Evolutionary conservation across 768 basidiomycete genomes (phyloP), one percentile per base, ranked within the genome.

Genomic region (Mycena leptocephala): DNA sequence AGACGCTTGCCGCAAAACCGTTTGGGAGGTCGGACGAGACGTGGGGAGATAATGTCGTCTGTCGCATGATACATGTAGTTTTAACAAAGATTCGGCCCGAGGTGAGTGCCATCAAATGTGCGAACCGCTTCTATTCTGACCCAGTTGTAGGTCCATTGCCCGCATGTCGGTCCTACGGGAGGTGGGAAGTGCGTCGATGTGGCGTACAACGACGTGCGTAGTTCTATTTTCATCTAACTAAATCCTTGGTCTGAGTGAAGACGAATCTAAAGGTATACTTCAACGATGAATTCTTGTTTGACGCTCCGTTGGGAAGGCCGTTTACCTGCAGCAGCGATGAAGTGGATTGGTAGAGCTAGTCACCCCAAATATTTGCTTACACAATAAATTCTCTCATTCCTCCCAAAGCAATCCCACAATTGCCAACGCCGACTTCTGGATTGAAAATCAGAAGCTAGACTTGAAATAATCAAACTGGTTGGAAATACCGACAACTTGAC

Each of bases 1-100:
- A 16, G 43, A 62, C 43, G 7, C 58, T 71, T n/a, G 26, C 56
- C 9, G 59, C 37, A 28, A 61, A 62, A 30, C 35, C 56, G 43
- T 62, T 61, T n/a, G 70, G 70, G 35, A 22, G 59, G 10, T 48
- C 35, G 20, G 70, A 71, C 70, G 70, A 71, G 70, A n/a, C n/a
- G n/a, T n/a, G n/a, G n/a, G n/a, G n/a, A n/a, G n/a, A n/a, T n/a
- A n/a, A n/a, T n/a, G n/a, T 71, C 3, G 37, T 32, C 10, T 71
- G 70, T 37, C 70, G 70, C 11, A 24, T 28, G 37, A 58, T 70
- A 5, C 68, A 70, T 59, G 32, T 58, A 22, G 18, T 58, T 20
- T 33, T 70, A 51, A 43, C 68, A 5, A 22, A 30, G n/a, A 37
- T 71, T 22, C 56, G 70, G 10, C 70, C 70, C 22, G 70, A 61